Evolutionary conservation across 208 protist genomes (phyloP).

Genomic region (Trypanosoma caninum): DNA sequence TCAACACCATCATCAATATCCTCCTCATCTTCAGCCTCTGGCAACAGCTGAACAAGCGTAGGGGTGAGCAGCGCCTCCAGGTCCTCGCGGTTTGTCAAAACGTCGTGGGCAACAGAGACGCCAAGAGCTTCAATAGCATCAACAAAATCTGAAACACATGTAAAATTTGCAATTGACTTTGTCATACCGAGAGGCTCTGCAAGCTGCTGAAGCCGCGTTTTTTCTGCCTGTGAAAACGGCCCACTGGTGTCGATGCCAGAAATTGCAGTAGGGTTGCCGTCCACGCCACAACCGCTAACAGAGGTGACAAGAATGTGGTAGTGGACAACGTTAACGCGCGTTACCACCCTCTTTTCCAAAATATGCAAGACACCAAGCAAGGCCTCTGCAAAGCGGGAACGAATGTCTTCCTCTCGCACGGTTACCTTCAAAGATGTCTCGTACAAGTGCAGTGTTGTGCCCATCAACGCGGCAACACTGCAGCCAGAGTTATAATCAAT

Average conservation of each 20-base stretch:
- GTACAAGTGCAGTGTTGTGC: conserved; percentile 77
- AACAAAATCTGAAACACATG: conserved; percentile 69
- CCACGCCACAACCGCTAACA: conserved; percentile 26
- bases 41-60: conserved; percentile 78
- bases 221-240: conserved; percentile 56
- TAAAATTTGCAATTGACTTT: conserved; percentile 42
- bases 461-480: conserved; percentile 65
- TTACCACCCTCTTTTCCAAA: conserved; percentile 47
- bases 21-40: conserved; percentile 49
- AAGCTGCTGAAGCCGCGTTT: conserved; percentile 44
- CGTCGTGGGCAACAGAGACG: conserved; percentile 71
- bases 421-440: conserved; percentile 70
- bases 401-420: conserved; percentile 71
- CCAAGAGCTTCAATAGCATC: conserved; percentile 51
- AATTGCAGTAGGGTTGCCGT: conserved; percentile 40
- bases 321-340: conserved; percentile 68
- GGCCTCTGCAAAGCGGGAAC: conserved; percentile 72
- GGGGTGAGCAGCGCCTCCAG: conserved; percentile 78
- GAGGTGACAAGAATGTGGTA: conserved; percentile 81
- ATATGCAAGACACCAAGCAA: conserved; percentile 78
- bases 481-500: conserved; percentile 69
- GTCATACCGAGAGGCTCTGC: conserved; percentile 64
- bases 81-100: conserved; percentile 73
- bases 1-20: conserved; percentile 22
- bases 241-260: conserved; percentile 63